Conservation (phyloP, 2,329 filamentous ascomycete species). For the Ophidiomyces ophidiicola region DNA sequence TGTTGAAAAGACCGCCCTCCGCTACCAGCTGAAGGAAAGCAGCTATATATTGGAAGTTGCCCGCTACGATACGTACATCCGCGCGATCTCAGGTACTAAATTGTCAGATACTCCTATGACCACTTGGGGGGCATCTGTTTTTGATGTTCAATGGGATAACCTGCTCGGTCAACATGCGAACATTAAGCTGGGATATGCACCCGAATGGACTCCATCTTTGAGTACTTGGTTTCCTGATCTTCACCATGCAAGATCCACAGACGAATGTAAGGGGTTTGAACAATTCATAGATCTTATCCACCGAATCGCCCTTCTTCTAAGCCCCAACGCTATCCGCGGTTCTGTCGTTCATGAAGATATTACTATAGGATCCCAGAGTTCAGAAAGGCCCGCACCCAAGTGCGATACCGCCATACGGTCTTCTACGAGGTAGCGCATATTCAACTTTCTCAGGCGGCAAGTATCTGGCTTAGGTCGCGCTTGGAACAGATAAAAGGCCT, state of each 20-base stretch:
- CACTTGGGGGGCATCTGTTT: constrained; percentile 30
- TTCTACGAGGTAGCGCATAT: too few species aligned
- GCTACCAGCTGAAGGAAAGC: constrained; percentile 30
- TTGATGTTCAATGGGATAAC: constrained; percentile 32
- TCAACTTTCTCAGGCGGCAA: too few species aligned
- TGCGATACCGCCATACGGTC: too few species aligned
- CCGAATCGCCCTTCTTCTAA: constrained; percentile 25
- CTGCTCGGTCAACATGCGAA: constrained; percentile 28
- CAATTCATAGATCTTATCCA: constrained; percentile 27
- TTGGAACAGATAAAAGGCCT: too few species aligned
- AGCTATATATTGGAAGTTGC: constrained; percentile 34
- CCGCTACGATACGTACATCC: constrained; percentile 30
- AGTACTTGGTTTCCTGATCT: constrained; percentile 28
- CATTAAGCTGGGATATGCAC: constrained; percentile 24
- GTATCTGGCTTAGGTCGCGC: too few species aligned
- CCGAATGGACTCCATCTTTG: constrained; percentile 24
- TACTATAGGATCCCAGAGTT: background rate
- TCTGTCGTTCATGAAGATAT: background rate
- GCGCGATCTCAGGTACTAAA: constrained; percentile 1
- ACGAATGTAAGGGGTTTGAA: constrained; percentile 24
- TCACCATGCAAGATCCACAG: constrained; percentile 12
- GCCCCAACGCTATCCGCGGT: constrained; percentile 14
- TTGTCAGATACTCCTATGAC: constrained; percentile 21
- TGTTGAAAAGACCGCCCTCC: constrained; percentile 30
- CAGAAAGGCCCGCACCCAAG: too few species aligned